Evolutionary conservation across 345 rosid genomes (phyloP).

Genomic region (Populus euphratica): DNA sequence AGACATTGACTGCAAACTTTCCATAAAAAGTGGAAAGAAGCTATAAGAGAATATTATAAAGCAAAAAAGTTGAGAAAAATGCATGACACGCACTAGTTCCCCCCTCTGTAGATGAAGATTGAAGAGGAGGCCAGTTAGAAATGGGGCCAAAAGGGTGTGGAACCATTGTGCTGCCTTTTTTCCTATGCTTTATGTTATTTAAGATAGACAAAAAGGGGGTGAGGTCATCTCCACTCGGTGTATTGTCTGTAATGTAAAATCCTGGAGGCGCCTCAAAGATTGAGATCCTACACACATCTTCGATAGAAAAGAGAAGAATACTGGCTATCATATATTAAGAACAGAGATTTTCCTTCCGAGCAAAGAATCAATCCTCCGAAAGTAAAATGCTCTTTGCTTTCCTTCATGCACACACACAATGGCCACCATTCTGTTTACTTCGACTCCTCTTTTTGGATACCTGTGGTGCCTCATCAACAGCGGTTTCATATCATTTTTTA

Average conservation of each 20-base stretch:
- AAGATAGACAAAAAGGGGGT: neutral
- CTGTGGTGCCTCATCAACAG: too few relatives aligned
- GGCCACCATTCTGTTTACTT: constrained; percentile 8
- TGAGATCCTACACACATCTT: neutral
- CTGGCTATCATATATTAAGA: neutral
- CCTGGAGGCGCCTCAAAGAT: neutral
- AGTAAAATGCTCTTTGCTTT: constrained; percentile 33
- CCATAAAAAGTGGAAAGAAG: neutral
- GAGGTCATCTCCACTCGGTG: neutral
- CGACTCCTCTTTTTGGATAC: neutral
- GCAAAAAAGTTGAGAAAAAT: neutral
- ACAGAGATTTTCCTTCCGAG: neutral
- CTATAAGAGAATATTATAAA: neutral
- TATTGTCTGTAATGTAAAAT: neutral
- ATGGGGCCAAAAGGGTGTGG: neutral
- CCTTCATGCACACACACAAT: constrained; percentile 14
- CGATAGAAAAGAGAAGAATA: neutral
- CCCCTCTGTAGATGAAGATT: neutral
- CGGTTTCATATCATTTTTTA: too few relatives aligned
- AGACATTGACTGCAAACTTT: neutral
- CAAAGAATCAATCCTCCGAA: neutral
- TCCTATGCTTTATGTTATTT: neutral
- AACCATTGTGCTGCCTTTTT: neutral
- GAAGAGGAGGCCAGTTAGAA: neutral
- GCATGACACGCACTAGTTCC: neutral